Evolutionary conservation across 2,329 filamentous ascomycete species (phyloP).

Genomic region (Colletotrichum sp.): DNA sequence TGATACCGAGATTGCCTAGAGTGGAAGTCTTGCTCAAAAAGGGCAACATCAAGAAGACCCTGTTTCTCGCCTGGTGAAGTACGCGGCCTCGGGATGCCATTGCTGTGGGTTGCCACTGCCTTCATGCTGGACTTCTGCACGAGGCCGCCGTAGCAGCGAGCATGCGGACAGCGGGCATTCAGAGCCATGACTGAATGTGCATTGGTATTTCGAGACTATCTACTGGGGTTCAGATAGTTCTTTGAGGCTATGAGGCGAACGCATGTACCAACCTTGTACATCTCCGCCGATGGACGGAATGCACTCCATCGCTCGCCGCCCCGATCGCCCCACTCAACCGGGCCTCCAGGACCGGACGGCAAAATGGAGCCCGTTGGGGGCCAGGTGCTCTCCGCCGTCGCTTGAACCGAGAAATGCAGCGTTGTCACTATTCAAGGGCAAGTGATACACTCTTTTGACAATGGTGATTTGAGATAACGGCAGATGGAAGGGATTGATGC

Average conservation of each 20-base stretch:
- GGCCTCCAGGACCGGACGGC: background rate
- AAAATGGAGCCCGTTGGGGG: background rate
- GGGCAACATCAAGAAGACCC: background rate
- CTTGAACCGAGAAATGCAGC: background rate
- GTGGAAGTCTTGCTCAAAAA: background rate
- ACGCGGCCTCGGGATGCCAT: background rate
- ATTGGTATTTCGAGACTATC: background rate
- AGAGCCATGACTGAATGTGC: fast-evolving
- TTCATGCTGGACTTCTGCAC: background rate
- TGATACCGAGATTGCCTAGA: background rate
- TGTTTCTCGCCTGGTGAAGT: background rate
- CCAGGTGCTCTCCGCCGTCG: fast-evolving
- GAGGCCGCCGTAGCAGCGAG: background rate
- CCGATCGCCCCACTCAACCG: background rate
- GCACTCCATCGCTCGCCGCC: background rate
- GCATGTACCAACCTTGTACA: fast-evolving
- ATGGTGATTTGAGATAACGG: background rate
- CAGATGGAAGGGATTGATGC: background rate
- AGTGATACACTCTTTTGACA: background rate
- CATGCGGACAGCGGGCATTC: background rate
- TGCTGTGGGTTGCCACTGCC: background rate
- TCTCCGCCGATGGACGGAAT: background rate
- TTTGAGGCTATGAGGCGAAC: background rate
- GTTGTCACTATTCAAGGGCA: fast-evolving
- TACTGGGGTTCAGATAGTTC: too few species aligned